Evolutionary conservation across 2,329 filamentous ascomycete genomes (phyloP).

Genomic region (Paraphoma sp.): DNA sequence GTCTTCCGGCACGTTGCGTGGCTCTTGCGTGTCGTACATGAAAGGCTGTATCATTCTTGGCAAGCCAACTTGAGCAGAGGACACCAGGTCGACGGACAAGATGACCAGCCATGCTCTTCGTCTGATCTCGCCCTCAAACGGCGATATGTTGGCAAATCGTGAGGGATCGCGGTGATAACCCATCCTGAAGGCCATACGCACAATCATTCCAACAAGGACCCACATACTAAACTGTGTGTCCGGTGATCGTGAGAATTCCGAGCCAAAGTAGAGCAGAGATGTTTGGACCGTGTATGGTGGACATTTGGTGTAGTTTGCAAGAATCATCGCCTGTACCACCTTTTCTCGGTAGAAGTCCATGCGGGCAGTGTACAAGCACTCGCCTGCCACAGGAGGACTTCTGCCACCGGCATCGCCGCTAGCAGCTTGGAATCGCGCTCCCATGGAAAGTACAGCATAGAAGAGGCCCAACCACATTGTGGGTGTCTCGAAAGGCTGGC

Average conservation of each 20-base stretch:
- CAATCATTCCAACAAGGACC: slow-evolving; percentile 37
- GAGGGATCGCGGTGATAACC: slow-evolving; percentile 53
- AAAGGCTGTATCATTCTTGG: slow-evolving; percentile 47
- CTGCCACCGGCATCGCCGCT: slow-evolving; percentile 12
- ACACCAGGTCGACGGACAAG: slow-evolving; percentile 47
- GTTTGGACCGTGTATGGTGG: slow-evolving; percentile 42
- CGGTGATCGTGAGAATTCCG: slow-evolving; percentile 35
- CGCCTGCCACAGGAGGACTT: background rate
- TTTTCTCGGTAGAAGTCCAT: slow-evolving; percentile 42
- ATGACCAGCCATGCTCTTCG: slow-evolving; percentile 67
- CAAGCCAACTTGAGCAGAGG: slow-evolving; percentile 48
- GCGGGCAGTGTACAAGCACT: slow-evolving; percentile 24
- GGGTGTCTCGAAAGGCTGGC: slow-evolving; percentile 43
- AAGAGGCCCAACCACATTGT: slow-evolving; percentile 55
- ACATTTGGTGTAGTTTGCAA: slow-evolving; percentile 45
- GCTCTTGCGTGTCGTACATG: slow-evolving; percentile 49
- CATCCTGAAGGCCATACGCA: slow-evolving; percentile 47
- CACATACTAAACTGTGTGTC: slow-evolving; percentile 41
- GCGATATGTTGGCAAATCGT: slow-evolving; percentile 49
- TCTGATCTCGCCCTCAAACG: slow-evolving; percentile 66
- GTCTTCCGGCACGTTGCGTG: slow-evolving; percentile 50
- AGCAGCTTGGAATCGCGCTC: slow-evolving; percentile 31
- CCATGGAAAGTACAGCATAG: slow-evolving; percentile 49
- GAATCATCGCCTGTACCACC: slow-evolving; percentile 37
- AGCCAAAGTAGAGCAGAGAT: slow-evolving; percentile 37